These are phyloP conservation scores for Westerdykella aurantiaca DNA, from an alignment of 2,329 filamentous ascomycete species.

Conservation along the genomic window DNA sequence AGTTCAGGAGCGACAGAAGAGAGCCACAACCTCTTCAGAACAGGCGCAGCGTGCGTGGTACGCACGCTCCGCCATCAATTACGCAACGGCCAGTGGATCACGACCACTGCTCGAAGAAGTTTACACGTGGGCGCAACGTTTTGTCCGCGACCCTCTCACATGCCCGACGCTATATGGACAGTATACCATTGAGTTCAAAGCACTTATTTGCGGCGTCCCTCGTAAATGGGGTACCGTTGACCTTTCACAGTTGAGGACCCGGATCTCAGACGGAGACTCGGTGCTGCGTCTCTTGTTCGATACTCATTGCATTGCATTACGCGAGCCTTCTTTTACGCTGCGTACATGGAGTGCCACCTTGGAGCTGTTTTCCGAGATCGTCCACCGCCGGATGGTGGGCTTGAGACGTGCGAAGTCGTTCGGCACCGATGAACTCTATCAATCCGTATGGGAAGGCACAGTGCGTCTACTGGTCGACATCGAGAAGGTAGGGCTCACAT, in stretches of 20 bases:
- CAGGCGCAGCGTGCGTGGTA: slow-evolving; percentile 25
- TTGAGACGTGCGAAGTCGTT: slow-evolving; percentile 8
- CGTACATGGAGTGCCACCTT: slow-evolving; percentile 26
- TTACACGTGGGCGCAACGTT: slow-evolving; percentile 34
- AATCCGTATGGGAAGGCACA: slow-evolving; percentile 18
- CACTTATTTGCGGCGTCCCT: slow-evolving; percentile 20
- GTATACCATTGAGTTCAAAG: slow-evolving; percentile 16
- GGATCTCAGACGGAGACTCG: slow-evolving; percentile 23
- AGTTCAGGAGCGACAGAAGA: slow-evolving; percentile 17
- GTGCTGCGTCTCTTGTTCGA: slow-evolving; percentile 26
- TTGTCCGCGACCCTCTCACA: slow-evolving; percentile 33
- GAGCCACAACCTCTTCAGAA: slow-evolving; percentile 17
- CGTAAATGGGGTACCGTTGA: background rate
- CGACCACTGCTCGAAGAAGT: slow-evolving; percentile 25
- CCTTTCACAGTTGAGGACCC: background rate
- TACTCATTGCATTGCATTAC: slow-evolving; percentile 19
- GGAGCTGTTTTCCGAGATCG: slow-evolving; percentile 10
- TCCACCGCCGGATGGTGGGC: slow-evolving; percentile 10
- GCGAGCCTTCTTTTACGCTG: slow-evolving; percentile 29
- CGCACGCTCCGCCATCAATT: slow-evolving; percentile 23
- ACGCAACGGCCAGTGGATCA: slow-evolving; percentile 30
- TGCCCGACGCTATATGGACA: slow-evolving; percentile 18
- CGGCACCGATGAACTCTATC: slow-evolving; percentile 13
- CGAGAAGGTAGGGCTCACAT: slow-evolving; percentile 15
- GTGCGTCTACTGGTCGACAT: slow-evolving; percentile 14